Base-by-base conservation (phyloP, 192 early-diverging fungal species). In the Phlyctochytrium planicorne region DNA sequence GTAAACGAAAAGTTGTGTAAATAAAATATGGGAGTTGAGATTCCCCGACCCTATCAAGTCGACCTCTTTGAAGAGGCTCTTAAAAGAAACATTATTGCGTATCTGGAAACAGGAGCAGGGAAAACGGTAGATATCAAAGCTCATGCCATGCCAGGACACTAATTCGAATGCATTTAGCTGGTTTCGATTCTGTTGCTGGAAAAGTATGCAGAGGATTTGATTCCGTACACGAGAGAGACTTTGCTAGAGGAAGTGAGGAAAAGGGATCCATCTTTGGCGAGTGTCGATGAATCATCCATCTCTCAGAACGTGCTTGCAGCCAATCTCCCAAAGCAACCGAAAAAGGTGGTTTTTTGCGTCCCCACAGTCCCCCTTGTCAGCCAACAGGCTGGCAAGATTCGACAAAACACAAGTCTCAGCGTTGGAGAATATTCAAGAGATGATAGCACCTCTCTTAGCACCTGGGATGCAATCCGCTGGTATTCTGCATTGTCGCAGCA, bases 41-140 rank as follows among this genome's bases (percentile, higher is more conserved):
- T 29, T 30, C 73, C 93, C 0, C 82, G 91, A 29, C 84, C 85
- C 29, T 98, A 98, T 70, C 96, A 98, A 74, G 59, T 85, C 30
- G 88, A 91, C 29, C 75, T 98, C 31, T 90, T 85, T 63, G 63
- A 79, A 47, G 79, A 81, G 53, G 93, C 96, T 0, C 67, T 80
- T 53, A 63, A 68, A 3, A 76, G 78, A 2, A 98, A 98, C 79
- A 82, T 92, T 34, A 91, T 96, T 53, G 90, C 92, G 0, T 89
- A 93, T n/a, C 76, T 98, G 52, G 92, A 95, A 75, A 98, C 96
- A 0, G 96, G 95, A 2, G 85, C 86, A 33, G 94, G 96, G 16
- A 97, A 96, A 59, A 73, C 71, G 12, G 27, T 63, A 24, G 33
- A 32, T 60, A n/a, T n/a, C n/a, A n/a, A n/a, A n/a, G n/a, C n/a